Conservation (phyloP, 352 stramenopile genomes). For the Globisporangium nagaii region DNA sequence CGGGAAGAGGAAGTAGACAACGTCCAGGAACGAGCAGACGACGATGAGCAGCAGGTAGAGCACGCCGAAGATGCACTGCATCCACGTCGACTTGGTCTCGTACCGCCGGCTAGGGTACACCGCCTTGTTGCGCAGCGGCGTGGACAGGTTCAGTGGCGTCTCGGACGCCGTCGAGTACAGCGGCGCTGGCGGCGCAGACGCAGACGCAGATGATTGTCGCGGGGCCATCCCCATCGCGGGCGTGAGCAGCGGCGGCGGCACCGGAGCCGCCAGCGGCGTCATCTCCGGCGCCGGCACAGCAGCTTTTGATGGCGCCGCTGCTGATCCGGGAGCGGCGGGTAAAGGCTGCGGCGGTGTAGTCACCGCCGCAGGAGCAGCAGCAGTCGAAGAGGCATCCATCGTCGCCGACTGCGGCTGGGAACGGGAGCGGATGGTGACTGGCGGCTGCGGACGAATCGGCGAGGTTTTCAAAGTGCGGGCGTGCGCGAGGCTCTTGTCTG, state of each 20-base stretch:
- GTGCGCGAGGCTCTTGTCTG: too few species aligned
- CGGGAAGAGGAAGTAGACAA: slow-evolving; percentile 56
- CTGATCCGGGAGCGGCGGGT: neutral
- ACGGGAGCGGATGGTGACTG: neutral
- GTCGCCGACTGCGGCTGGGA: neutral
- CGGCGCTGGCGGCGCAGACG: neutral
- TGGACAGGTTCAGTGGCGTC: slow-evolving; percentile 13
- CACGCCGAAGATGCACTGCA: slow-evolving; percentile 33
- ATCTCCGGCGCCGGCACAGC: neutral
- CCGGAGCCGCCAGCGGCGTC: neutral
- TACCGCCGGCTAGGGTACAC: slow-evolving; percentile 42
- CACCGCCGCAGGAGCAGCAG: too few species aligned
- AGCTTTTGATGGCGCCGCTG: neutral
- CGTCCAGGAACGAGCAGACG: slow-evolving; percentile 45
- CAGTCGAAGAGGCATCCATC: too few species aligned
- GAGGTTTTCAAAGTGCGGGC: too few species aligned
- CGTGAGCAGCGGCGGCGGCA: neutral
- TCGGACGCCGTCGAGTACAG: slow-evolving; percentile 10
- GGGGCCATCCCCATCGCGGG: neutral
- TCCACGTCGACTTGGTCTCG: slow-evolving; percentile 34
- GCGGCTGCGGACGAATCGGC: too few species aligned
- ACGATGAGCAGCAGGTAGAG: slow-evolving; percentile 47
- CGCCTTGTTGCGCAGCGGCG: slow-evolving; percentile 15
- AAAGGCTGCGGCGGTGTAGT: neutral
- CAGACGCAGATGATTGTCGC: too few species aligned